Conservation (phyloP, 2,329 filamentous ascomycete species). For the Cytospora piceae region DNA sequence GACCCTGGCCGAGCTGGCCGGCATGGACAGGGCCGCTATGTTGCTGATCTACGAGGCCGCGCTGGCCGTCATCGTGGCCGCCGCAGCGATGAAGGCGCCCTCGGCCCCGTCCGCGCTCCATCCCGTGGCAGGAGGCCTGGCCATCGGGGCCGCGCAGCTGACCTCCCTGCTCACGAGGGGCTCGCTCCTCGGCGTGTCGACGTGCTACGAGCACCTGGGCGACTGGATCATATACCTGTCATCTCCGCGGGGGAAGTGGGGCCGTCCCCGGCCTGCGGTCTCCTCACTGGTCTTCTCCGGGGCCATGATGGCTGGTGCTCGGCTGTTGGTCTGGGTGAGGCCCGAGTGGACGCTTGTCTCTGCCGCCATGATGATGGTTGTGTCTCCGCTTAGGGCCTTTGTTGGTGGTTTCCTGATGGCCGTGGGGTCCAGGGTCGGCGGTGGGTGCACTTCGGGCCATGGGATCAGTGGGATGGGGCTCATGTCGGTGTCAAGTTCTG, state of each 20-base stretch:
- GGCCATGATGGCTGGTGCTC: constrained; percentile 55
- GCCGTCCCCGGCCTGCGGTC: constrained; percentile 38
- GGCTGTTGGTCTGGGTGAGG: constrained; percentile 39
- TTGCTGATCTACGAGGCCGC: constrained; percentile 49
- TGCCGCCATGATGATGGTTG: constrained; percentile 34
- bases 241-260: constrained; percentile 35
- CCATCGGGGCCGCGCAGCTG: constrained; percentile 62
- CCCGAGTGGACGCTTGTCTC: constrained; percentile 39
- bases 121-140: constrained; percentile 58
- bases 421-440: constrained; percentile 64
- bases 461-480: constrained; percentile 70
- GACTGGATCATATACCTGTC: constrained; percentile 53
- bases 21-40: constrained; percentile 42
- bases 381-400: constrained; percentile 46
- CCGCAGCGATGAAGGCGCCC: constrained; percentile 43
- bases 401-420: constrained; percentile 61
- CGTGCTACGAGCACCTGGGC: constrained; percentile 64
- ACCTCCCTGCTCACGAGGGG: constrained; percentile 57
- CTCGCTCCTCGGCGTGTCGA: constrained; percentile 63
- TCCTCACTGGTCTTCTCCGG: constrained; percentile 55
- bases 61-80: constrained; percentile 47
- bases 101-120: constrained; percentile 44
- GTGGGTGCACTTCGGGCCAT: constrained; percentile 71
- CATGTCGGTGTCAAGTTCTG: constrained; percentile 63
- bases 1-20: constrained; percentile 44